Base-by-base conservation (phyloP, 306 rosid genomes). In the Fagus sylvatica region DNA sequence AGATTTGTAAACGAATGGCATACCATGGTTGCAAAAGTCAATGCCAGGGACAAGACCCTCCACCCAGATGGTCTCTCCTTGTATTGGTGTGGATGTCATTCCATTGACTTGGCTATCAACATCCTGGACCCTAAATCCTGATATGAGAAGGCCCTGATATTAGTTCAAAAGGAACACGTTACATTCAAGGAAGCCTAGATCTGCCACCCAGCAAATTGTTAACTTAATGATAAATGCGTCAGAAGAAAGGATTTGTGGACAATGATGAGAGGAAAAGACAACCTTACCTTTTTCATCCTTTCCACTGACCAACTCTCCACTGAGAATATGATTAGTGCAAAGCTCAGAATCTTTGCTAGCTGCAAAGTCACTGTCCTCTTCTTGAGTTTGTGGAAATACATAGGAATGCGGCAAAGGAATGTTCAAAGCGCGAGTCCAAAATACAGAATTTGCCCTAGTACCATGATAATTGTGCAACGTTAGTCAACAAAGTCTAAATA, bases 21-120 rank as follows among this genome's bases (percentile, higher is more conserved):
- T 88, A 95, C 99, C 97, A 73, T 95, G 99, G 87, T 93, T 95
- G 83, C 99, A 91, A 80, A 95, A 93, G 86, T 95, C 99, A 84
- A 95, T 86, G 71, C 93, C 99, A 53, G 99, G 99, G 72, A 93
- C 96, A 89, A 93, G 97, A 84, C 99, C 99, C 89, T 95, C 98
- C 77, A 93, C 99, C 91, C 96, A 95, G 61, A 95, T 86, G 73
- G 86, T 88, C 76, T 84, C 94, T 74, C 76, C 87, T 79, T 84
- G 83, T 2, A 54, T 51, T 36, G 88, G 71, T 49, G 34, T 76
- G 76, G 80, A 73, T 41, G 85, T 64, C 74, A 39, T 85, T 86
- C 79, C 86, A 74, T 75, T 71, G 78, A 76, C 84, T 78, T 79
- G 86, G 79, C 62, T 80, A 72, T 85, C 81, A 57, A 49, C 73